phyloP scores from a whole-genome alignment of 2,329 filamentous ascomycete genomes.

The Penicillium sp. region DNA sequence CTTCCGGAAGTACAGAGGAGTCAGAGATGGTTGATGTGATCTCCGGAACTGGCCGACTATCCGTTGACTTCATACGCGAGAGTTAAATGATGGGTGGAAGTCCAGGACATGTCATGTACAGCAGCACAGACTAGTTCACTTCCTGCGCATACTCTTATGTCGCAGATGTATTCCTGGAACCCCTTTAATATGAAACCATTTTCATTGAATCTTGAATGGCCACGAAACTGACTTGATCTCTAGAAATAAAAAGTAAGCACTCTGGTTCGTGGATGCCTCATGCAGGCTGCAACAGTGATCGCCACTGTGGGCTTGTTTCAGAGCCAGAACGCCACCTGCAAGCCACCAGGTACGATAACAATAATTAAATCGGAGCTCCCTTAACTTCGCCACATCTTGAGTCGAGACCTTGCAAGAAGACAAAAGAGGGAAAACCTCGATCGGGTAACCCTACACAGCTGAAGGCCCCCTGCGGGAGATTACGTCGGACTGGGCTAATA shows the following conservation, averaged over 20 bases:
- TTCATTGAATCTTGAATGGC: background rate
- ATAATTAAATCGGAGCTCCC: background rate
- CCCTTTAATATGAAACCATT: background rate
- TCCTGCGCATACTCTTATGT: background rate
- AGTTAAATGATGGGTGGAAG: background rate
- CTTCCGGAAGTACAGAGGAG: background rate
- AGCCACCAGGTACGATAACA: conserved; percentile 7
- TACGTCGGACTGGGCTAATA: background rate
- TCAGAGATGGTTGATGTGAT: background rate
- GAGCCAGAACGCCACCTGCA: conserved; percentile 5
- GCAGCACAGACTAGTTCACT: background rate
- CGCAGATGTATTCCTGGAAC: background rate
- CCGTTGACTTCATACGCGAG: background rate
- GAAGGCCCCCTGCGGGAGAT: background rate
- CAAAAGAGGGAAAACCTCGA: background rate
- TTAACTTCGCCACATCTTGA: background rate
- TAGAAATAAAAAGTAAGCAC: background rate
- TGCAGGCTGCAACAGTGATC: background rate
- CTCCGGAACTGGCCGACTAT: background rate
- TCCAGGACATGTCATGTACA: background rate
- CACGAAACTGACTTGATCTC: background rate
- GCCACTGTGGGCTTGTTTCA: conserved; percentile 6
- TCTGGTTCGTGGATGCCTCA: background rate
- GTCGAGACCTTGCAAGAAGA: background rate
- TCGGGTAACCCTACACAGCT: background rate